Conservation (phyloP, 2,329 filamentous ascomycete genomes). For the Xylariaceae sp. region DNA sequence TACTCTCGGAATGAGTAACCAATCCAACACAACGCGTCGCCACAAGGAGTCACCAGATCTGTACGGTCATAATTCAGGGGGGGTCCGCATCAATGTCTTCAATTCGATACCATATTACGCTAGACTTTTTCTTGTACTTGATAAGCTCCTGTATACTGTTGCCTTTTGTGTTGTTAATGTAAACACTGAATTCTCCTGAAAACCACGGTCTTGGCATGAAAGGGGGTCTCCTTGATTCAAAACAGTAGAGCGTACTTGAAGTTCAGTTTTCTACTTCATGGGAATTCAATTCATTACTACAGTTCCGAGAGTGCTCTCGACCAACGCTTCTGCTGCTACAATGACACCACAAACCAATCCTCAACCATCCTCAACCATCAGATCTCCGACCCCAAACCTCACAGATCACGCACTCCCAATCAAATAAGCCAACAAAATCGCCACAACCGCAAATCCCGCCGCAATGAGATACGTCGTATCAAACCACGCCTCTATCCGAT, state of each 20-base stretch:
- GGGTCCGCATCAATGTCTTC: background rate
- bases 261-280: no score
- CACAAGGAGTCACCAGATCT: no score
- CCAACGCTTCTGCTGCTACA: background rate
- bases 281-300: no score
- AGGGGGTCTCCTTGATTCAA: no score
- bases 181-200: background rate
- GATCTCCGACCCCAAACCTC: no score
- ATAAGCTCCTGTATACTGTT: background rate
- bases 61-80: background rate
- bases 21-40: background rate
- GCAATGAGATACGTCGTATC: background rate
- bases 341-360: background rate
- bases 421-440: conserved; percentile 8
- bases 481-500: conserved; percentile 19
- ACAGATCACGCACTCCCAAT: background rate
- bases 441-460: conserved; percentile 1
- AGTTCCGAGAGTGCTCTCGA: background rate
- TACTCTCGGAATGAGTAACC: background rate
- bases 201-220: no score
- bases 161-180: background rate
- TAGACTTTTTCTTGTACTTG: background rate
- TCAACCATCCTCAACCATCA: background rate
- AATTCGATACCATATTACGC: background rate
- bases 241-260: no score